These are phyloP conservation scores for Torulaspora microellipsoides DNA, from an alignment of 805 yeast species.

Conservation along the genomic window DNA sequence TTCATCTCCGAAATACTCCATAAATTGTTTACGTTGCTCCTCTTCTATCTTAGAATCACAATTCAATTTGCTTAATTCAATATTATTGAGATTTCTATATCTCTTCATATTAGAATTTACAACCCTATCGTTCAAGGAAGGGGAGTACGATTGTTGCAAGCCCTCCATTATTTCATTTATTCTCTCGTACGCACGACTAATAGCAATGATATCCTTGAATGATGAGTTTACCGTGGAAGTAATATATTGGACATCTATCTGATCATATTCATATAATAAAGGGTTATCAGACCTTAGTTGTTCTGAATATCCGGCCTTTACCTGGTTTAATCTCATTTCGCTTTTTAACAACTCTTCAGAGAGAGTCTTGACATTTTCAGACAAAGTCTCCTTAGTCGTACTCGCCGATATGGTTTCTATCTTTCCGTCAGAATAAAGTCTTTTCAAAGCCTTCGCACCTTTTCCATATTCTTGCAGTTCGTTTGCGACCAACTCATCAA, in stretches of 20 bases:
- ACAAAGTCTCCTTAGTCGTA: slow-evolving; percentile 7
- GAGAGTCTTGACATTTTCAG: slow-evolving; percentile 8
- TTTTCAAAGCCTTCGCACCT: slow-evolving; percentile 40
- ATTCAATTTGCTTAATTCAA: slow-evolving; percentile 16
- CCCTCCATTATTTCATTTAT: slow-evolving; percentile 39
- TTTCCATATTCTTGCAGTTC: slow-evolving; percentile 58
- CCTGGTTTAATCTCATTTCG: slow-evolving; percentile 22
- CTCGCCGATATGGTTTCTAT: slow-evolving; percentile 6
- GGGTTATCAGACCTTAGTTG: slow-evolving; percentile 24
- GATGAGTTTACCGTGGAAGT: slow-evolving; percentile 11
- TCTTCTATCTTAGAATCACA: slow-evolving; percentile 23
- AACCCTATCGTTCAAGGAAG: slow-evolving; percentile 80
- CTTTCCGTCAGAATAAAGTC: slow-evolving; percentile 19
- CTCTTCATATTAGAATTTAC: slow-evolving; percentile 67
- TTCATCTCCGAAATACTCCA: slow-evolving; percentile 25
- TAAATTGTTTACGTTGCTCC: slow-evolving; percentile 24
- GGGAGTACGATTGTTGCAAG: slow-evolving; percentile 61
- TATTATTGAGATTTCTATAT: slow-evolving; percentile 38
- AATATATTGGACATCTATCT: slow-evolving; percentile 12
- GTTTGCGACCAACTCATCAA: slow-evolving; percentile 23
- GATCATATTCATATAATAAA: slow-evolving; percentile 22
- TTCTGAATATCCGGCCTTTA: slow-evolving; percentile 15
- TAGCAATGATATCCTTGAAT: slow-evolving; percentile 15
- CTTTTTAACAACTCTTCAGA: slow-evolving; percentile 11
- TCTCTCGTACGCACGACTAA: slow-evolving; percentile 23